A percentile compares a stretch with the other conserved stretches of the same genome.
Conservation (phyloP, 768 basidiomycete genomes). For the Lactarius tabidus region DNA sequence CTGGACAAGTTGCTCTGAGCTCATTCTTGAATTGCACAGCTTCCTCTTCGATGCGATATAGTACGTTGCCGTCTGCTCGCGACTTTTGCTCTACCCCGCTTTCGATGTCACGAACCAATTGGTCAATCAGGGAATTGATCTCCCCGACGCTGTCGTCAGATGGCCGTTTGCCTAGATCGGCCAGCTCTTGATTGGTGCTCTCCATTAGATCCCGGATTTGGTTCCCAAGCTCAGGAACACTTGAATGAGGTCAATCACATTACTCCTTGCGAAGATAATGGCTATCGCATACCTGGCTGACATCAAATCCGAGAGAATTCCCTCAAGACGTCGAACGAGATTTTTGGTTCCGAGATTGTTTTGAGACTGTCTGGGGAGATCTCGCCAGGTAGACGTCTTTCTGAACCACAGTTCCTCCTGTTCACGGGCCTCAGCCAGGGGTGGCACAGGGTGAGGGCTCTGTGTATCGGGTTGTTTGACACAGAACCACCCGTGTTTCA, state of each 20-base stretch:
- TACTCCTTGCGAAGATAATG: not conserved
- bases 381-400: not conserved
- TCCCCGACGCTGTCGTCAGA: constrained; percentile 52
- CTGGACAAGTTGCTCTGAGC: constrained; percentile 18
- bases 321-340: constrained; percentile 11
- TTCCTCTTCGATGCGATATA: constrained; percentile 12
- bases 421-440: not conserved
- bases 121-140: constrained; percentile 42
- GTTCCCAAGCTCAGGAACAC: constrained; percentile 54
- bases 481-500: constrained; percentile 18
- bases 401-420: constrained; percentile 6
- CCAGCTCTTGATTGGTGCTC: constrained; percentile 29
- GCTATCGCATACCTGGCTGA: not conserved
- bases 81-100: constrained; percentile 47
- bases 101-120: constrained; percentile 43
- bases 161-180: constrained; percentile 44
- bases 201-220: constrained; percentile 44
- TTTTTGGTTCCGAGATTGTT: not conserved
- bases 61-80: constrained; percentile 27
- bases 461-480: constrained; percentile 20
- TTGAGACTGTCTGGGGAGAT: not conserved
- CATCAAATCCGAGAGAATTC: constrained; percentile 11
- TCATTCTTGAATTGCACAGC: not conserved
- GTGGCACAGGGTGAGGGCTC: not conserved
- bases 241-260: constrained; percentile 27